Conservation (phyloP, 768 basidiomycete species). For the Lentinula lateritia region DNA sequence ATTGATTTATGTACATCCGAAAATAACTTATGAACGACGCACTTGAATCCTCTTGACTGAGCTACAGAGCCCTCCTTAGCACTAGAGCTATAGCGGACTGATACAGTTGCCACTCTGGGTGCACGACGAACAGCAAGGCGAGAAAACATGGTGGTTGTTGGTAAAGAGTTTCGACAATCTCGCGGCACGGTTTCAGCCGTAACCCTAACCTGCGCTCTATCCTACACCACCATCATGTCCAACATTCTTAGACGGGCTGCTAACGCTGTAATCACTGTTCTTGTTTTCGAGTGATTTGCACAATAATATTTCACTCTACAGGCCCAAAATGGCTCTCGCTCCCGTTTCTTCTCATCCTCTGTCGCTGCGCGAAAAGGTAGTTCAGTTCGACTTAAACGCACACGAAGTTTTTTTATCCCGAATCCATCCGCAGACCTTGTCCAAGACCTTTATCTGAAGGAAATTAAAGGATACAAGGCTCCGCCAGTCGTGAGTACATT, state of each 20-base stretch:
- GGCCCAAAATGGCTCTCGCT: constrained; percentile 48
- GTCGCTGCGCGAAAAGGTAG: constrained; percentile 60
- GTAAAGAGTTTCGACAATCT: background rate
- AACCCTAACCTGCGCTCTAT: constrained; percentile 8
- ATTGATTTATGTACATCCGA: constrained; percentile 10
- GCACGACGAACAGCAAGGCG: constrained; percentile 36
- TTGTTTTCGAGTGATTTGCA: background rate
- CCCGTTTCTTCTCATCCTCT: constrained; percentile 57
- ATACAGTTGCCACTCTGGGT: constrained; percentile 28
- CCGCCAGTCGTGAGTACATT: constrained; percentile 54
- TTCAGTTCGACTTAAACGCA: constrained; percentile 15
- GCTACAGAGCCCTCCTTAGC: constrained; percentile 53
- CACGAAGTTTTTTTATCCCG: constrained; percentile 22
- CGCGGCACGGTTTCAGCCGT: constrained; percentile 21
- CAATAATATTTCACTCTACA: constrained; percentile 4
- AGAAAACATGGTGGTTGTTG: constrained; percentile 16
- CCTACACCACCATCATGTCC: constrained; percentile 59
- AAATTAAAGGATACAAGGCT: constrained; percentile 88
- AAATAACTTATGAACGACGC: constrained; percentile 10
- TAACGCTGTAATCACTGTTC: constrained; percentile 32
- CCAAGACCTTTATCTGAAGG: constrained; percentile 86
- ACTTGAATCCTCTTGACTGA: constrained; percentile 60
- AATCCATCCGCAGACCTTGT: constrained; percentile 70
- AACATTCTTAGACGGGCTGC: constrained; percentile 59
- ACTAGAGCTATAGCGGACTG: constrained; percentile 34